Conservation (phyloP, 2,329 filamentous ascomycete species). For the Aspergillus latus region DNA sequence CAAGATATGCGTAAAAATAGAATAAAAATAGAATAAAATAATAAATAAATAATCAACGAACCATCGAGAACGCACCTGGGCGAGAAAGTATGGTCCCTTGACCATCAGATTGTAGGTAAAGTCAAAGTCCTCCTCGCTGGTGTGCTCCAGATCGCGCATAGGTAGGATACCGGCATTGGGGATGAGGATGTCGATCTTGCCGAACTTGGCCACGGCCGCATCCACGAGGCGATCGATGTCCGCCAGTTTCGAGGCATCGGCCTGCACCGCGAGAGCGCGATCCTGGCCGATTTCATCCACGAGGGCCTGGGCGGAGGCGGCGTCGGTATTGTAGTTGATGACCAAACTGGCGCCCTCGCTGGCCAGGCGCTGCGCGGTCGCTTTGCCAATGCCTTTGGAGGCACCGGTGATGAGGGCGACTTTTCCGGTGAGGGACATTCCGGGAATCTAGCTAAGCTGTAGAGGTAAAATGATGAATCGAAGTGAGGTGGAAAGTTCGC, state of each 20-base stretch:
- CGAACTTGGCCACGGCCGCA: conserved; percentile 51
- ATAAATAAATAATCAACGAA: too few species aligned
- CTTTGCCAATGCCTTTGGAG: conserved; percentile 43
- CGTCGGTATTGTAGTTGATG: conserved; percentile 59
- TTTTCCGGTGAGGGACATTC: conserved; percentile 30
- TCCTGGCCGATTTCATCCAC: conserved; percentile 49
- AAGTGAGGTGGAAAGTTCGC: too few species aligned
- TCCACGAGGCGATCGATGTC: conserved; percentile 54
- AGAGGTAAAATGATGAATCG: too few species aligned
- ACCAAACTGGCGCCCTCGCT: conserved; percentile 46
- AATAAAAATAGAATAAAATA: too few species aligned
- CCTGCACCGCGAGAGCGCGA: conserved; percentile 56
- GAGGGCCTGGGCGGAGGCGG: conserved; percentile 55
- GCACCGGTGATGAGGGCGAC: conserved; percentile 44
- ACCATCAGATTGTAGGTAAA: conserved; percentile 54
- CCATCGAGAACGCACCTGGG: conserved; percentile 14
- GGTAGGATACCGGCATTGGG: conserved; percentile 56
- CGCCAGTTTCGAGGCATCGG: conserved; percentile 51
- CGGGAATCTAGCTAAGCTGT: background rate
- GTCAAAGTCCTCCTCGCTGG: conserved; percentile 55
- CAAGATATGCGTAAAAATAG: too few species aligned
- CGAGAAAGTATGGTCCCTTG: conserved; percentile 58
- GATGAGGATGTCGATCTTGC: conserved; percentile 60
- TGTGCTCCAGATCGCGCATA: conserved; percentile 51
- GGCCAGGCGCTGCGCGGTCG: conserved; percentile 40